Conservation (phyloP, 108 stramenopile genomes). For the Cyclotella choctawhatcheeana region DNA sequence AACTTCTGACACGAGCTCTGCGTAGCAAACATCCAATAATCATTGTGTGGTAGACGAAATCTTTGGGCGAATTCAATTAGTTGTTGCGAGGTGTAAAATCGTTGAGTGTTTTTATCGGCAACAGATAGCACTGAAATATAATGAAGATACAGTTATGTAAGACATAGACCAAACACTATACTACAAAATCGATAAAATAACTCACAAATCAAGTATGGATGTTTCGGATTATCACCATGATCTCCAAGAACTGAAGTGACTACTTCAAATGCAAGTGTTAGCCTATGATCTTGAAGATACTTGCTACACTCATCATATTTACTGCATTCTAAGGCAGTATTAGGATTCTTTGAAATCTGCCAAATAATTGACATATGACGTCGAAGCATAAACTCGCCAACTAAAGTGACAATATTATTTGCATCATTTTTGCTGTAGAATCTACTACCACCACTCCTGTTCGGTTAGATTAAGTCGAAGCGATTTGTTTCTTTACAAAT, state of each 20-base stretch:
- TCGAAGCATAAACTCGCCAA: constrained; percentile 76
- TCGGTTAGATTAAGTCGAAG: not conserved
- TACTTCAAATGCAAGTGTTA: constrained; percentile 82
- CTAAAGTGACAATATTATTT: constrained; percentile 64
- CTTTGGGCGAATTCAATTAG: constrained; percentile 68
- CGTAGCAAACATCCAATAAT: constrained; percentile 71
- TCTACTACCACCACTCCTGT: constrained; percentile 68
- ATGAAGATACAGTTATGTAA: not conserved
- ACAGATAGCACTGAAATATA: constrained; percentile 64
- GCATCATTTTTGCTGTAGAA: constrained; percentile 87
- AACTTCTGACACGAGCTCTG: constrained; percentile 35
- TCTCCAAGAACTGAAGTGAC: constrained; percentile 78
- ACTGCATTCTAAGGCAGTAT: too few relatives aligned
- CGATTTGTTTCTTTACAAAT: too few relatives aligned
- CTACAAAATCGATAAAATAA: not conserved
- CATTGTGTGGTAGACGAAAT: constrained; percentile 86
- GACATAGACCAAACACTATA: not conserved
- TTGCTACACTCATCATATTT: constrained; percentile 69
- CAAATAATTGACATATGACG: constrained; percentile 71
- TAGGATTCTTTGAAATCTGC: too few relatives aligned
- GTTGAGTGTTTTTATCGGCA: constrained; percentile 59
- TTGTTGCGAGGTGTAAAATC: constrained; percentile 70
- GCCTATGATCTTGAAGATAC: constrained; percentile 56
- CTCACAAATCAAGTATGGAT: constrained; percentile 69
- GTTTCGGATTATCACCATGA: constrained; percentile 75